Evolutionary conservation across 2,329 filamentous ascomycete genomes (phyloP).

Genomic region (Alternaria sp.): DNA sequence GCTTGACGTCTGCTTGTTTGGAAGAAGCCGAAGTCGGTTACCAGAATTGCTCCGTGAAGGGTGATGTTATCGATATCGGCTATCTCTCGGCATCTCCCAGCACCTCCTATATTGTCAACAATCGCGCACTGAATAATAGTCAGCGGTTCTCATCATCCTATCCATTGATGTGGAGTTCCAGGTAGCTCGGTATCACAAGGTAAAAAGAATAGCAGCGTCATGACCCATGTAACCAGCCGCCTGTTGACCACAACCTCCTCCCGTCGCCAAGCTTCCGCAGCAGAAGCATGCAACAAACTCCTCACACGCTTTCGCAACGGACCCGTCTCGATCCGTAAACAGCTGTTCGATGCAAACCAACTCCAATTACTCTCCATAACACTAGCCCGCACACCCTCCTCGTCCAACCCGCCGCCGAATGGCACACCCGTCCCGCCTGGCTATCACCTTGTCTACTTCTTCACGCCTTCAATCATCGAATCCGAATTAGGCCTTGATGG

Average conservation of each 20-base stretch:
- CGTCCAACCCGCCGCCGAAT: conserved; percentile 28
- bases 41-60: conserved; percentile 13
- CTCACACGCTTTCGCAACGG: conserved; percentile 41
- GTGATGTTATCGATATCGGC: conserved; percentile 32
- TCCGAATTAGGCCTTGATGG: conserved; percentile 78
- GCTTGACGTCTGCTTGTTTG: conserved; percentile 19
- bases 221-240: conserved; percentile 33
- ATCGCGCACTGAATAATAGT: neutral
- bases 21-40: conserved; percentile 38
- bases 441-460: conserved; percentile 92
- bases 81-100: conserved; percentile 20
- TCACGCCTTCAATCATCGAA: conserved; percentile 74
- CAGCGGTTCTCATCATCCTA: neutral
- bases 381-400: conserved; percentile 36
- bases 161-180: no score
- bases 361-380: conserved; percentile 44
- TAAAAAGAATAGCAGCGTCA: neutral
- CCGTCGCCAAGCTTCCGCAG: conserved; percentile 33
- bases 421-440: conserved; percentile 65
- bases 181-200: no score
- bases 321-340: conserved; percentile 42
- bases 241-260: conserved; percentile 31
- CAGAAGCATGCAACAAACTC: conserved; percentile 43
- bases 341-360: conserved; percentile 47
- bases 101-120: neutral